Evolutionary conservation across 352 stramenopile species (phyloP).

Genomic region (Pythium folliculosum): DNA sequence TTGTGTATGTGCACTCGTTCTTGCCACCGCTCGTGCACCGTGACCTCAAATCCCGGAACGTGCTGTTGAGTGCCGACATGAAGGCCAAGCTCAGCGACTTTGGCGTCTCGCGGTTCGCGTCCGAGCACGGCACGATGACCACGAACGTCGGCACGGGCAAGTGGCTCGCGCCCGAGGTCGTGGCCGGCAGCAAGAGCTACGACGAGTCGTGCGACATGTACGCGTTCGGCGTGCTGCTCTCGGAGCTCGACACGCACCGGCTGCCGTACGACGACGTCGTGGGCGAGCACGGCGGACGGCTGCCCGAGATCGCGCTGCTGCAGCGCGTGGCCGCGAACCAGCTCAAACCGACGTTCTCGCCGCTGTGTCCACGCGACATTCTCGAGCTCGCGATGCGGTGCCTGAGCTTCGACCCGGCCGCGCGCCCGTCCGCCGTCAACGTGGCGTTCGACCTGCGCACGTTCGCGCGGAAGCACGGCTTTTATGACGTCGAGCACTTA

Average conservation of each 20-base stretch:
- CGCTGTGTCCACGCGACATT: conserved; percentile 39
- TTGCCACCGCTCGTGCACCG: conserved; percentile 54
- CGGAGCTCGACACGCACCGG: conserved; percentile 53
- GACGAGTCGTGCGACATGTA: conserved; percentile 57
- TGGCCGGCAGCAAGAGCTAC: conserved; percentile 47
- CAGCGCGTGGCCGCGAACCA: conserved; percentile 46
- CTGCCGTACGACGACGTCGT: conserved; percentile 54
- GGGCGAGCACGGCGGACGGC: conserved; percentile 25
- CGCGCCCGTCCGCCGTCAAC: conserved; percentile 44
- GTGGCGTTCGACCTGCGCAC: conserved; percentile 45
- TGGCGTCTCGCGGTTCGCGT: conserved; percentile 46
- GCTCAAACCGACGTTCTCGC: conserved; percentile 27
- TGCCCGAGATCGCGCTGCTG: conserved; percentile 40
- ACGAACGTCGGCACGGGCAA: conserved; percentile 43
- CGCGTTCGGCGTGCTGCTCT: conserved; percentile 53
- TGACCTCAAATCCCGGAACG: conserved; percentile 63
- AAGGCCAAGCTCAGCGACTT: conserved; percentile 70
- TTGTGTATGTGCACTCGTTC: conserved; percentile 68
- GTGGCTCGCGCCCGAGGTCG: conserved; percentile 64
- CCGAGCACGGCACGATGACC: conserved; percentile 53
- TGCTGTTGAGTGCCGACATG: conserved; percentile 42
- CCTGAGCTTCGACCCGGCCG: conserved; percentile 31
- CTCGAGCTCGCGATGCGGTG: conserved; percentile 36
- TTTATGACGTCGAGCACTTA: not conserved
- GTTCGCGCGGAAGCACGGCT: conserved; percentile 6